Percentiles rank a stretch among this genome's conserved stretches.
phyloP scores from a whole-genome alignment of 139 green algal species.

The Microglena sp. region DNA sequence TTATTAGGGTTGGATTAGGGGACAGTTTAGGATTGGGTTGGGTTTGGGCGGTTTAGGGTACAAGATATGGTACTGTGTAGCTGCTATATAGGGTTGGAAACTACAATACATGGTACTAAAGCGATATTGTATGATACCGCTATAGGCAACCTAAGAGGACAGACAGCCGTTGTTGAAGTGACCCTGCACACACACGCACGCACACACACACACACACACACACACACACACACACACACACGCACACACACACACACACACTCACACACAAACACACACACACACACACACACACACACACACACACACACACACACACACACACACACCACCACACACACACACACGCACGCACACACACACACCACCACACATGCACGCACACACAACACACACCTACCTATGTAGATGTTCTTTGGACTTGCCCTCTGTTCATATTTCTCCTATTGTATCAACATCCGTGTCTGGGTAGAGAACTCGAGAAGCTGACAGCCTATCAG shows the following conservation, averaged over 20 bases:
- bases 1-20: background rate
- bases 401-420: background rate
- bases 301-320: conserved; percentile 2
- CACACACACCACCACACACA: background rate
- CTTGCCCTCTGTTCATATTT: background rate
- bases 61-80: too few relatives aligned
- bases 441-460: too few relatives aligned
- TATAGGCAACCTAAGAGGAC: too few relatives aligned
- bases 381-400: background rate
- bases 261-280: conserved; percentile 3
- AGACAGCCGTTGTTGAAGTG: background rate
- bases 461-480: too few relatives aligned
- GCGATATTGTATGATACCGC: background rate
- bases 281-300: conserved; percentile 10
- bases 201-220: conserved; percentile 2
- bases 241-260: background rate
- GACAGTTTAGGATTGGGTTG: background rate
- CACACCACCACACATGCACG: background rate
- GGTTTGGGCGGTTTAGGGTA: background rate
- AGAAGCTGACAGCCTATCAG: too few relatives aligned
- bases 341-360: background rate
- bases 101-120: background rate
- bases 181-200: background rate
- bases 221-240: conserved; percentile 2
- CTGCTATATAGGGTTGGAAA: background rate